These are phyloP conservation scores for Circinella minor DNA, from an alignment of 371 early-diverging fungal species.

Conservation along the genomic window DNA sequence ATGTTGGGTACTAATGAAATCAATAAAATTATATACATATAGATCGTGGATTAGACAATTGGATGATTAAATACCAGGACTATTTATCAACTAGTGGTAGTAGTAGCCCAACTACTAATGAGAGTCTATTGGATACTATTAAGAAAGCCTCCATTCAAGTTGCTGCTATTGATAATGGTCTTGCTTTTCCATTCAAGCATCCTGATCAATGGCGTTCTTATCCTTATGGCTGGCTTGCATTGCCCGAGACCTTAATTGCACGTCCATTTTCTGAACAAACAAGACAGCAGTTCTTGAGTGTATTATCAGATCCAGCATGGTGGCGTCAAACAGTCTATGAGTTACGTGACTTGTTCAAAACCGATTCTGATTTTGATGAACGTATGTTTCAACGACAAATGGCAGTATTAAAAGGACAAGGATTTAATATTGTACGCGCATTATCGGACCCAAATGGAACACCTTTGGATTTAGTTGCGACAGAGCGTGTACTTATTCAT, in stretches of 20 bases:
- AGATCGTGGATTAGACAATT: slow-evolving; percentile 88
- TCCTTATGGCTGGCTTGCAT: slow-evolving; percentile 86
- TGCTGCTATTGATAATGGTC: slow-evolving; percentile 92
- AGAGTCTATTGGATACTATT: slow-evolving; percentile 24
- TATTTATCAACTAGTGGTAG: slow-evolving; percentile 30
- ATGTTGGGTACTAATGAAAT: background rate
- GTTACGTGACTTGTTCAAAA: slow-evolving; percentile 66
- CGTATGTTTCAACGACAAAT: slow-evolving; percentile 83
- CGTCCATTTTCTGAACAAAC: slow-evolving; percentile 75
- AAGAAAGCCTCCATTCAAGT: slow-evolving; percentile 54
- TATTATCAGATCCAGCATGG: slow-evolving; percentile 78
- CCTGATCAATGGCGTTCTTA: slow-evolving; percentile 90
- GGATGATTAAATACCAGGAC: slow-evolving; percentile 80
- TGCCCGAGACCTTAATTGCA: slow-evolving; percentile 63
- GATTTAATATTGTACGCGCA: slow-evolving; percentile 78
- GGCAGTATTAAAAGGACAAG: slow-evolving; percentile 87
- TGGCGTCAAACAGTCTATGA: slow-evolving; percentile 77
- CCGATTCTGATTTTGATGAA: slow-evolving; percentile 79
- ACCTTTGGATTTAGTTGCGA: slow-evolving; percentile 63
- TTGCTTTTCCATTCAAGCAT: slow-evolving; percentile 93
- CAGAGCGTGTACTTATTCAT: slow-evolving; percentile 56
- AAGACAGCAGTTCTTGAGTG: slow-evolving; percentile 64
- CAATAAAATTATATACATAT: background rate
- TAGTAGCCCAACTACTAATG: slow-evolving; percentile 27
- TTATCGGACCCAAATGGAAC: slow-evolving; percentile 62